Conservation (phyloP, 2,329 filamentous ascomycete genomes). For the Elsinoe perseae region DNA sequence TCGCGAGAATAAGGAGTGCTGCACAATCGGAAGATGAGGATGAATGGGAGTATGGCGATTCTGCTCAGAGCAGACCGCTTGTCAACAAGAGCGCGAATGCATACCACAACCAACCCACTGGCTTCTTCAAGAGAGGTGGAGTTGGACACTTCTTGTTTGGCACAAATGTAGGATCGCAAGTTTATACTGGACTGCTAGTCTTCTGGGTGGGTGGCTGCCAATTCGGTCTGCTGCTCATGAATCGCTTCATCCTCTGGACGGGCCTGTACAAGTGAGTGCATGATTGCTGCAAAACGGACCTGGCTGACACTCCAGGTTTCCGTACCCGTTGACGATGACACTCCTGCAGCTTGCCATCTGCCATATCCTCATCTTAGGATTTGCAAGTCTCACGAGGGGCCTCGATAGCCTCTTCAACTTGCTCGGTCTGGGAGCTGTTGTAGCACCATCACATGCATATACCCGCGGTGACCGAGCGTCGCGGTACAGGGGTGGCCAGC, state of each 20-base stretch:
- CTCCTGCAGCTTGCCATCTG: conserved; percentile 45
- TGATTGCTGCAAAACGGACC: neutral
- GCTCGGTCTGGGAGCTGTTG: conserved; percentile 37
- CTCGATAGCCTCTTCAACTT: conserved; percentile 36
- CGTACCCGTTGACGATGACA: conserved; percentile 45
- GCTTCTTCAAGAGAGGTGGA: conserved; percentile 33
- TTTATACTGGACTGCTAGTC: conserved; percentile 42
- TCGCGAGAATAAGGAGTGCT: conserved; percentile 35
- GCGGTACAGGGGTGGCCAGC: conserved; percentile 23
- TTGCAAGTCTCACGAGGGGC: conserved; percentile 42
- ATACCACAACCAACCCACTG: conserved; percentile 26
- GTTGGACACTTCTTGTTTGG: conserved; percentile 44
- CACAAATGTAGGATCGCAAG: conserved; percentile 41
- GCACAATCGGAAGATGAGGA: conserved; percentile 43
- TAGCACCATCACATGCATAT: conserved; percentile 35
- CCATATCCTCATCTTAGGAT: conserved; percentile 41
- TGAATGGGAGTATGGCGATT: conserved; percentile 30
- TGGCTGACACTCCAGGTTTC: conserved; percentile 35
- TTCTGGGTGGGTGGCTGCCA: conserved; percentile 42
- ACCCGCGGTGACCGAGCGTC: conserved; percentile 14
- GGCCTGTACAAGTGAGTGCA: conserved; percentile 14
- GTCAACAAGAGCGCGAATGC: conserved; percentile 31
- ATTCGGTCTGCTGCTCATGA: conserved; percentile 44
- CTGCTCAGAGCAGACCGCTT: conserved; percentile 34
- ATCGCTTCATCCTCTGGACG: conserved; percentile 45